Evolutionary conservation across 75 land plant species (phyloP), one percentile per base, ranked within the genome.

Genomic region (Cunninghamia lanceolata): DNA sequence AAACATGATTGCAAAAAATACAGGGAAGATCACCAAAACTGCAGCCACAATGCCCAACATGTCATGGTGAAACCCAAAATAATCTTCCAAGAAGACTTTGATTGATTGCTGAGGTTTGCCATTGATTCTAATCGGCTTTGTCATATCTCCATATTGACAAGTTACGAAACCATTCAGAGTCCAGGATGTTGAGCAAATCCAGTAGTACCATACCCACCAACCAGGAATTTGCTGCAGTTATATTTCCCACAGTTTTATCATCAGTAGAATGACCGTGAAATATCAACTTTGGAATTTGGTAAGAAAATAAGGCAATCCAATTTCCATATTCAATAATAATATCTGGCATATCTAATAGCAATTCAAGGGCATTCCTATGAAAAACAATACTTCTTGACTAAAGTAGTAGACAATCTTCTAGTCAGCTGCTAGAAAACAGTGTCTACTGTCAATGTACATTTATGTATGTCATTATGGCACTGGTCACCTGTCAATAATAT

Each of bases 111-210:
- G 9, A 3, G 40, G 19, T 0, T 52, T 39, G 38, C 92, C 98
- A 9, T 90, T 84, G 21, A 92, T 93, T 4, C 52, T 47, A 95
- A 96, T 17, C 95, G 91, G 40, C 92, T 93, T 79, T 97, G 99
- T 19, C 94, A 90, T 3, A 43, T 43, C 45, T 43, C 45, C 45
- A 43, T 43, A 43, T 3, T 43, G 45, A 5, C 6, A 43, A 14
- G 91, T 86, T 16, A 97, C 90, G 79, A 97, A 74, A 36, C 96
- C 97, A 77, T 94, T 94, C 15, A 95, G 90, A 17, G 97, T 94
- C 99, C 99, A 96, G 32, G 97, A 89, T 36, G 93, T 89, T 6
- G 97, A 97, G 88, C 96, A 94, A 6, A 91, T 98, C 99, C 96
- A 98, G 96, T 95, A 83, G 87, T 89, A 25, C 45, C 45, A 43